A percentile compares a stretch with the other conserved stretches of the same genome.
Conservation (phyloP, 148 eudicot genomes). For the Camellia lanceoleosa region DNA sequence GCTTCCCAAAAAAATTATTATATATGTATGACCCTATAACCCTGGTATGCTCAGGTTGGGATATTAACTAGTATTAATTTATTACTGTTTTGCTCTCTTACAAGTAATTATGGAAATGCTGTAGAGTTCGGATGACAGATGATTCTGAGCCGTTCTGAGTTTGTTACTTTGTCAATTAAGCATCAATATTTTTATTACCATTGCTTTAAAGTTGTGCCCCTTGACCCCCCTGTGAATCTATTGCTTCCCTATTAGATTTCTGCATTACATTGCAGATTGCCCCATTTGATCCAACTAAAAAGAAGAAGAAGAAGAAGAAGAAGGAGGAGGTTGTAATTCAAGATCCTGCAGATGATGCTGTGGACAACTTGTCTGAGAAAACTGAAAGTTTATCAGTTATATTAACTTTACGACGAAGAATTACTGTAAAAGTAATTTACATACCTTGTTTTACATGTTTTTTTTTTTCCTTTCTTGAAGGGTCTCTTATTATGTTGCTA, state of each 20-base stretch:
- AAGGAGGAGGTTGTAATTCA: slow-evolving; percentile 71
- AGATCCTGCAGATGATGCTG: slow-evolving; percentile 60
- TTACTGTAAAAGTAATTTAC: neutral
- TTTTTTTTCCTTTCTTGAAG: neutral
- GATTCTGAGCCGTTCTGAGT: no score
- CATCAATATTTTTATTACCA: neutral
- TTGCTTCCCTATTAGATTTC: neutral
- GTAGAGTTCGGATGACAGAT: neutral
- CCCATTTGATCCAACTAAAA: slow-evolving; percentile 69
- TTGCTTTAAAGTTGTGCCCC: neutral
- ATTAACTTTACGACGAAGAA: neutral
- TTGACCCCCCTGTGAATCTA: neutral
- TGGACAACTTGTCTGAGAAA: slow-evolving; percentile 54
- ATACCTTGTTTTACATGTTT: neutral
- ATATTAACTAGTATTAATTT: neutral
- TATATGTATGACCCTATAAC: neutral
- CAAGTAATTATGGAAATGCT: neutral
- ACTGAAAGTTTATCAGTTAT: slow-evolving; percentile 59
- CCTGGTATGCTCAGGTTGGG: neutral
- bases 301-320: slow-evolving; percentile 40
- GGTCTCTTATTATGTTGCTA: neutral
- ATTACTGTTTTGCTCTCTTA: neutral
- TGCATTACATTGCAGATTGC: slow-evolving; percentile 38
- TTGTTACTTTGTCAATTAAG: neutral
- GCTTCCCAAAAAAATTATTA: neutral